Evolutionary conservation across 2,329 filamentous ascomycete genomes (phyloP), one percentile per base, ranked within the genome.

Genomic region (Clonostachys solani): DNA sequence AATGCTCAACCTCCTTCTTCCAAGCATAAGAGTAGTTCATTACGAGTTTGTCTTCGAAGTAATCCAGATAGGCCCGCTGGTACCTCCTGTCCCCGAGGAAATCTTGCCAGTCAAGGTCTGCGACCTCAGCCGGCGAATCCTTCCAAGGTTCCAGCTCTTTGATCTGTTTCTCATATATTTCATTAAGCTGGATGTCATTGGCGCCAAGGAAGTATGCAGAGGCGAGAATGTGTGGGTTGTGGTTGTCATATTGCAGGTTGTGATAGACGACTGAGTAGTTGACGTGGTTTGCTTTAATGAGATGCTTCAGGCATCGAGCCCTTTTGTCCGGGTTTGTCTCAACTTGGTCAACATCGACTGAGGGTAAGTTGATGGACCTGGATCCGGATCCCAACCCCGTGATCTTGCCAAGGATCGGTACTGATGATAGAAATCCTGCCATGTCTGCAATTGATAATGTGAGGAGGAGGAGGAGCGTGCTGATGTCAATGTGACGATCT

Each of bases 11-110:
- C 4, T 95, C 81, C 46, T 76, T 73, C 60, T 86, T 88, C 89
- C 94, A 96, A 60, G 96, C 81, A 62, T 96, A 97, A 35, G 82
- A 75, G 57, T 84, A 80, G 29, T 73, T 70, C 64, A 80, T 70
- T 4, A 89, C 91, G 33, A 97, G 73, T 58, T 90, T 83, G 63
- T 99, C 94, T 64, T 99, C 94, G 61, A 95, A 97, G 63, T 94
- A 97, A 63, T 99, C 92, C 47, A 99, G 75, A 60, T 86, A 99
- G 1, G 91, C 92, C 50, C 92, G 81, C 66, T 99, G 90, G 60
- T 95, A 96, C 52, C 74, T 81, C 57, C 78, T 78, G 62, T 90
- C 82, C 18, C 92, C 92, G 33, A 96, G 65, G 57, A 83, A 94
- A 48, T 92, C 86, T 52, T 84, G 78, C 92, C 94, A 99, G 63